Percentiles rank a stretch among this genome's conserved stretches.
Conservation (phyloP, 2,329 filamentous ascomycete genomes). For the Cryoendolithus antarcticus region DNA sequence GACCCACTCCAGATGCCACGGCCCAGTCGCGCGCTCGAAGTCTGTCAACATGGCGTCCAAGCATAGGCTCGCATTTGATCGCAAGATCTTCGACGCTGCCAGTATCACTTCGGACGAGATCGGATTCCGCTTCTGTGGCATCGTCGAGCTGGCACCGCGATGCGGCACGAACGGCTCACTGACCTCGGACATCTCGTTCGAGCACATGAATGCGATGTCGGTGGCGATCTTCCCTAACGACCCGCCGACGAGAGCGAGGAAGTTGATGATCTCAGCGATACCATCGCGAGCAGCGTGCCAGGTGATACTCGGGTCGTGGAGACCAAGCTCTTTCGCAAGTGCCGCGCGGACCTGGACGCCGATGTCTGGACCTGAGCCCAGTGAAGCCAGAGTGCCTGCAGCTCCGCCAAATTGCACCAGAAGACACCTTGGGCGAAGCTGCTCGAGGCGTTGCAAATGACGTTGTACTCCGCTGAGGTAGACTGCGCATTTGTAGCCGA, state of each 20-base stretch:
- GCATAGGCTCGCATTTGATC: conserved; percentile 14
- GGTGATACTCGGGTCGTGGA: conserved; percentile 17
- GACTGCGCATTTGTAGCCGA: conserved; percentile 22
- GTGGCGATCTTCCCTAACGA: conserved; percentile 18
- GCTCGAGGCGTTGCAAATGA: conserved; percentile 14
- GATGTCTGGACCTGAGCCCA: conserved; percentile 5
- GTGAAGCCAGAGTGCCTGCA: conserved; percentile 20
- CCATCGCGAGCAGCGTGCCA: conserved; percentile 23
- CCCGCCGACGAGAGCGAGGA: conserved; percentile 17
- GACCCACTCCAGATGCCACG: conserved; percentile 24
- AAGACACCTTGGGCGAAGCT: conserved; percentile 15
- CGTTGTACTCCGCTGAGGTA: conserved; percentile 19
- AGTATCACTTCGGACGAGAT: conserved; percentile 19
- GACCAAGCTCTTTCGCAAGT: conserved; percentile 14
- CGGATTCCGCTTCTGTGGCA: conserved; percentile 37
- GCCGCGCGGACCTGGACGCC: conserved; percentile 12
- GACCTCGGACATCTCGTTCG: conserved; percentile 20
- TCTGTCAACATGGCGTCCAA: conserved; percentile 21
- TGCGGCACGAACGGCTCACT: conserved; percentile 37
- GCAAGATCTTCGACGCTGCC: conserved; percentile 16
- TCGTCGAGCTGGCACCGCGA: conserved; percentile 42
- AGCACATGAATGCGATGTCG: conserved; percentile 20
- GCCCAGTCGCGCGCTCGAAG: conserved; percentile 20
- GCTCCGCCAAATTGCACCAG: conserved; percentile 22
- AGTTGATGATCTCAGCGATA: conserved; percentile 17